Evolutionary conservation across 371 early-diverging fungal species (phyloP), one percentile per base, ranked within the genome.

Genomic region (Mucor velutinosus): DNA sequence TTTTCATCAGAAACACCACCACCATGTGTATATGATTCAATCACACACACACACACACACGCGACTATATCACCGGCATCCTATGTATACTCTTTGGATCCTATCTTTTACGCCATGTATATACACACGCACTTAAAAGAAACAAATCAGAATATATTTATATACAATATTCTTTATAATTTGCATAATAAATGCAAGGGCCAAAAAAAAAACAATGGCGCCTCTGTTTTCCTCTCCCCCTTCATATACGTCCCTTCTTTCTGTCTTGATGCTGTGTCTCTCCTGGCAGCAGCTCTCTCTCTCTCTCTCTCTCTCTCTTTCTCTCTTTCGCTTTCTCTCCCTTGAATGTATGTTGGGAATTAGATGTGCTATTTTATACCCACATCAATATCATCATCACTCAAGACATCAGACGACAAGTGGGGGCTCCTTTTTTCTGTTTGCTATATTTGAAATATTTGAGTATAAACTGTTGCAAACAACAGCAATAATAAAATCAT

Each of bases 401-500:
- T n/a, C 30, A 35, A 35, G n/a, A n/a, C 43, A 45, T 45, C 45
- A 45, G 45, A 45, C 17, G 45, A 45, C 8, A 8, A 30, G 29
- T 11, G 7, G 7, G 33, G 33, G 45, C 33, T 51, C 32, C 29
- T 25, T 33, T 32, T 51, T 62, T n/a, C n/a, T 63, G 55, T 63
- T 63, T 63, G 39, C 63, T 63, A 51, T 23, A 51, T 33, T 51
- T 62, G 17, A 63, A 63, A 63, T 60, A 60, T 60, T 60, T 60
- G 60, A 60, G 60, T 43, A 60, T 60, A 39, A 43, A 60, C 60
- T 29, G 39, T 60, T 30, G 32, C 57, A 57, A 57, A 29, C n/a
- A 57, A 57, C 3, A n/a, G 27, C 27, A 60, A 60, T 39, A 41
- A 60, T 39, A 25, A 23, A 39, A 41, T 12, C 27, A 45, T 45